Evolutionary conservation across 2,329 filamentous ascomycete species (phyloP).

Genomic region (Xylariales sp.): DNA sequence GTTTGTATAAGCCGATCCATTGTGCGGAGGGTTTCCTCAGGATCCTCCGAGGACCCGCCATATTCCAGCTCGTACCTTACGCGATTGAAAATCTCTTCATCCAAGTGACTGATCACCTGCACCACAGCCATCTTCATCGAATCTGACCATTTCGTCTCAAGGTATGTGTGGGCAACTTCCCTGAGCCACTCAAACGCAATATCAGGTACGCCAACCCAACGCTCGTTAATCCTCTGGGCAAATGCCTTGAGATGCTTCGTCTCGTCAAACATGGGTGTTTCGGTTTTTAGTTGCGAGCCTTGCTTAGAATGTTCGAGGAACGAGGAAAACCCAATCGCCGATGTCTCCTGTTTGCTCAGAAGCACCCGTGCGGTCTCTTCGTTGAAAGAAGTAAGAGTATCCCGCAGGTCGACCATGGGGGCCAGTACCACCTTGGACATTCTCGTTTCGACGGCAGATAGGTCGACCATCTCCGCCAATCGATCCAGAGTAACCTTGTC

Average conservation of each 20-base stretch:
- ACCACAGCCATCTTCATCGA: slow-evolving; percentile 52
- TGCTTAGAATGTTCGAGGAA: slow-evolving; percentile 62
- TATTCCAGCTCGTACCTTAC: slow-evolving; percentile 36
- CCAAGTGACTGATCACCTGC: slow-evolving; percentile 49
- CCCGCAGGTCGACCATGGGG: slow-evolving; percentile 45
- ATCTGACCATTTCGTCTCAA: slow-evolving; percentile 53
- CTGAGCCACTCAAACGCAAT: slow-evolving; percentile 56
- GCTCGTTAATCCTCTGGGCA: slow-evolving; percentile 40
- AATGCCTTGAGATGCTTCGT: slow-evolving; percentile 48
- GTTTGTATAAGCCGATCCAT: slow-evolving; percentile 48
- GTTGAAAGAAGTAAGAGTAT: slow-evolving; percentile 43
- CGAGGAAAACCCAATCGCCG: slow-evolving; percentile 51
- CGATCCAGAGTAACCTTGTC: slow-evolving; percentile 41
- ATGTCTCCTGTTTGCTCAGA: slow-evolving; percentile 47
- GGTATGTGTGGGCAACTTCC: slow-evolving; percentile 46
- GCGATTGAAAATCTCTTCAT: slow-evolving; percentile 46
- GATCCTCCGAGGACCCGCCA: slow-evolving; percentile 11
- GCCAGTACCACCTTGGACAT: slow-evolving; percentile 41
- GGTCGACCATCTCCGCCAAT: slow-evolving; percentile 47
- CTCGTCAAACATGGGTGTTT: slow-evolving; percentile 47
- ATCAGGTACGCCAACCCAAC: slow-evolving; percentile 52
- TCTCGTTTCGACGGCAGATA: slow-evolving; percentile 46
- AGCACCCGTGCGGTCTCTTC: slow-evolving; percentile 51
- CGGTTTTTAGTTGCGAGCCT: slow-evolving; percentile 43
- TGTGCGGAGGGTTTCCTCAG: slow-evolving; percentile 17